Base-by-base conservation (phyloP, 2,329 filamentous ascomycete genomes). In the Camillea tinctor region DNA sequence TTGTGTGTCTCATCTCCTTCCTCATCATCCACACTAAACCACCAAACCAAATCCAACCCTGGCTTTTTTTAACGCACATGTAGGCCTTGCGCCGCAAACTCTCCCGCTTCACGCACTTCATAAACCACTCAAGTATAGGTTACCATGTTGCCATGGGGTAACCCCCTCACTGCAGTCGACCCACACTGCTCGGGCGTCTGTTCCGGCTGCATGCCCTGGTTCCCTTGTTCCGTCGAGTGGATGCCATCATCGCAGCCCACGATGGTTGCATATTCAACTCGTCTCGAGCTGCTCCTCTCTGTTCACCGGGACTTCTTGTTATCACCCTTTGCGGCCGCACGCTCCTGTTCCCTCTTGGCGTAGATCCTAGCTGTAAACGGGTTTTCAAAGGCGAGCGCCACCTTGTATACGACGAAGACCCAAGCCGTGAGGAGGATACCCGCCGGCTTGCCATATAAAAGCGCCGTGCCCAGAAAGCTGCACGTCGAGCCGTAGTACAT, bases 401-500 rank as follows among this genome's bases (percentile, higher is more conserved):
- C 77, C 72, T 88, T 80, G 77, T 98, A 98, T 59, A 92, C 86
- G 23, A 89, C 71, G 67, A 90, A 84, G 15, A 97, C 93, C 79
- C 91, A 83, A 17, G 75, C 80, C 0, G 92, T 93, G 69, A 97
- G 75, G 55, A 94, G 71, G 44, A 98, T 68, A 1, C 95, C 95
- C 0, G 94, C 95, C 0, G 93, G 93, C 79, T 93, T 95, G 58
- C 91, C 93, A 71, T 88, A 92, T 74, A 92, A 86, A 60, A 99
- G 78, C 4, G 94, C 92, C 1, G 90, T 91, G 22, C 92, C 95
- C 59, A 98, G 78, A 78, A 99, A 99, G 78, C 90, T 94, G 84
- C 96, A 83, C 22, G 94, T 95, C 63, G 89, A 92, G 60, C 95
- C 95, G 80, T 93, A 91, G 81, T 99, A 99, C 95, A 99, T 99